Percentiles rank a stretch among this genome's conserved stretches.
phyloP scores from a whole-genome alignment of 768 basidiomycete genomes.

The Trametes villosa region DNA sequence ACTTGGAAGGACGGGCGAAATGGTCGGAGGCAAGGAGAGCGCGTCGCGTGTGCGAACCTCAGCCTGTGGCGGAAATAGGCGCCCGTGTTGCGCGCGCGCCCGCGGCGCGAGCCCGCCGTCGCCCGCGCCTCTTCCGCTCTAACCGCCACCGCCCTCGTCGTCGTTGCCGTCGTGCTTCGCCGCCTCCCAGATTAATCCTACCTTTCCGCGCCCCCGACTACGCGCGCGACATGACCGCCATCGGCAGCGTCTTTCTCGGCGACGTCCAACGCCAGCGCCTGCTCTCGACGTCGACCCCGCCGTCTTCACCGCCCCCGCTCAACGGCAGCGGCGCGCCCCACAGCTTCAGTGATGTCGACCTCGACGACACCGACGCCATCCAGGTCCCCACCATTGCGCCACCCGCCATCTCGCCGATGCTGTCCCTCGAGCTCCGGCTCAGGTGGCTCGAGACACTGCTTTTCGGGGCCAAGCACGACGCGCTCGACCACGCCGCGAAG shows the following conservation, averaged over 20 bases:
- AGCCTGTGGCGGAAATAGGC: conserved; percentile 1
- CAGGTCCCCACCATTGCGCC: conserved; percentile 21
- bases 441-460: conserved; percentile 83
- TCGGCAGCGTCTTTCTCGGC: conserved; percentile 84
- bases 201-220: neutral
- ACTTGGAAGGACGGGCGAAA: neutral
- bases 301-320: conserved; percentile 46
- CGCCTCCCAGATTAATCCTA: neutral
- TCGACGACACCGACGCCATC: conserved; percentile 21
- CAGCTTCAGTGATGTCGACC: conserved; percentile 23
- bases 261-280: conserved; percentile 71
- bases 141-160: conserved; percentile 7
- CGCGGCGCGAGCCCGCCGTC: neutral
- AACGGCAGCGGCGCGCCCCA: conserved; percentile 17
- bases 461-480: conserved; percentile 60
- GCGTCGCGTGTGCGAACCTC: conserved; percentile 17
- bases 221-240: conserved; percentile 46
- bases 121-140: neutral
- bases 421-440: conserved; percentile 76
- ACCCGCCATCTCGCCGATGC: conserved; percentile 58
- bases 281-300: conserved; percentile 57
- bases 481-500: conserved; percentile 44
- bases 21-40: conserved; percentile 12
- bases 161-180: neutral
- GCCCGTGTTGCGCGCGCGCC: conserved; percentile 12